phyloP scores from a whole-genome alignment of 2,329 filamentous ascomycete species.

The Magnaporthiopsis rhizophila region DNA sequence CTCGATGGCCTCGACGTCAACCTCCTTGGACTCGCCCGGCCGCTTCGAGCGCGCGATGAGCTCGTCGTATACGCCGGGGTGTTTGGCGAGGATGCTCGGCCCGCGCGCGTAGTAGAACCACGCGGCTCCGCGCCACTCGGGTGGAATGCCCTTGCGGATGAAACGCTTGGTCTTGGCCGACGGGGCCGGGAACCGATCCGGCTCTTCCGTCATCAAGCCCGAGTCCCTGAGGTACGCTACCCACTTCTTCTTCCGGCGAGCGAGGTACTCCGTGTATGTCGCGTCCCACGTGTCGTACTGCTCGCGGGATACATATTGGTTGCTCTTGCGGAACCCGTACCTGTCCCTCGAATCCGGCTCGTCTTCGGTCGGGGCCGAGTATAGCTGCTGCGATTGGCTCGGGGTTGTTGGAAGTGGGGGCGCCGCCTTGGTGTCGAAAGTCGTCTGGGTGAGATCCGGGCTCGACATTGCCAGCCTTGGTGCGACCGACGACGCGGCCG shows the following conservation, averaged over 20 bases:
- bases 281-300: slow-evolving; percentile 78
- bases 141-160: slow-evolving; percentile 85
- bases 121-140: slow-evolving; percentile 87
- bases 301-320: slow-evolving; percentile 65
- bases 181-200: slow-evolving; percentile 70
- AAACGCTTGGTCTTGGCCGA: slow-evolving; percentile 83
- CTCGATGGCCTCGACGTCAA: slow-evolving; percentile 81
- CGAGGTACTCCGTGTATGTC: slow-evolving; percentile 67
- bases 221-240: slow-evolving; percentile 66
- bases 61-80: slow-evolving; percentile 68
- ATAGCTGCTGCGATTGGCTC: slow-evolving; percentile 7
- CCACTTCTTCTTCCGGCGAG: slow-evolving; percentile 76
- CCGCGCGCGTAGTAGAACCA: slow-evolving; percentile 97
- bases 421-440: background rate
- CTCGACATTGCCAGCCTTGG: slow-evolving; percentile 4
- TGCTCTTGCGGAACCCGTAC: slow-evolving; percentile 88
- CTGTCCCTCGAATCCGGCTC: slow-evolving; percentile 58
- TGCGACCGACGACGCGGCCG: background rate
- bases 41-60: slow-evolving; percentile 46
- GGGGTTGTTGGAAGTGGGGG: background rate
- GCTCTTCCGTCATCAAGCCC: slow-evolving; percentile 62
- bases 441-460: slow-evolving; percentile 2
- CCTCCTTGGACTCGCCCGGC: slow-evolving; percentile 46
- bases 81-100: slow-evolving; percentile 66
- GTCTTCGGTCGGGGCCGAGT: slow-evolving; percentile 31